These are phyloP conservation scores for Amylostereum areolatum DNA, from an alignment of 1,284 basidiomycete genomes.

Conservation along the genomic window DNA sequence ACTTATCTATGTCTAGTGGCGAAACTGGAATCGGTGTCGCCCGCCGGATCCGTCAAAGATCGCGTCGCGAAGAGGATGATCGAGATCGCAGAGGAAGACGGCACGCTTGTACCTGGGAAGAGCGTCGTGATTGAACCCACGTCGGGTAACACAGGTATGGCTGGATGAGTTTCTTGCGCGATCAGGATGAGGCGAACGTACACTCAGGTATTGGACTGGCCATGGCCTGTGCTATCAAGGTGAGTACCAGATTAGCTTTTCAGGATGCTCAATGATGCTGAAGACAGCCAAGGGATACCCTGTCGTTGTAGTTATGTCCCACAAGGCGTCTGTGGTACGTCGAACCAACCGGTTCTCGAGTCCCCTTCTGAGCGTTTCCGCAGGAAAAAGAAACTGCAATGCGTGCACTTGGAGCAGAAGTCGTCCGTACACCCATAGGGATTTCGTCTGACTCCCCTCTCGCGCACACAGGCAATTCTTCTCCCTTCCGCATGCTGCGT, in stretches of 20 bases:
- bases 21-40: constrained; percentile 87
- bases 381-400: constrained; percentile 92
- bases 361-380: not conserved
- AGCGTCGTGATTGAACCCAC: constrained; percentile 92
- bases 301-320: constrained; percentile 89
- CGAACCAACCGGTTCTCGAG: not conserved
- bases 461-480: constrained; percentile 76
- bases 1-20: constrained; percentile 48
- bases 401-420: constrained; percentile 86
- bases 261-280: constrained; percentile 50
- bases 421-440: constrained; percentile 86
- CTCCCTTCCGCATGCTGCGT: constrained; percentile 69
- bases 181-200: too few species aligned
- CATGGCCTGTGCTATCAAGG: constrained; percentile 87
- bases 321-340: constrained; percentile 83
- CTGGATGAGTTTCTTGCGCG: constrained; percentile 2
- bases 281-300: constrained; percentile 79
- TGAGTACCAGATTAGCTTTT: constrained; percentile 22
- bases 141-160: constrained; percentile 84
- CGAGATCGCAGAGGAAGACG: constrained; percentile 82
- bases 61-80: constrained; percentile 97
- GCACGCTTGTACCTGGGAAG: constrained; percentile 79
- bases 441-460: constrained; percentile 81
- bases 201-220: constrained; percentile 79
- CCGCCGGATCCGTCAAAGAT: constrained; percentile 93